A percentile compares a stretch with the other conserved stretches of the same genome.
These are phyloP conservation scores for Rhizopogon vulgaris DNA, from an alignment of 768 basidiomycete species.

Conservation along the genomic window DNA sequence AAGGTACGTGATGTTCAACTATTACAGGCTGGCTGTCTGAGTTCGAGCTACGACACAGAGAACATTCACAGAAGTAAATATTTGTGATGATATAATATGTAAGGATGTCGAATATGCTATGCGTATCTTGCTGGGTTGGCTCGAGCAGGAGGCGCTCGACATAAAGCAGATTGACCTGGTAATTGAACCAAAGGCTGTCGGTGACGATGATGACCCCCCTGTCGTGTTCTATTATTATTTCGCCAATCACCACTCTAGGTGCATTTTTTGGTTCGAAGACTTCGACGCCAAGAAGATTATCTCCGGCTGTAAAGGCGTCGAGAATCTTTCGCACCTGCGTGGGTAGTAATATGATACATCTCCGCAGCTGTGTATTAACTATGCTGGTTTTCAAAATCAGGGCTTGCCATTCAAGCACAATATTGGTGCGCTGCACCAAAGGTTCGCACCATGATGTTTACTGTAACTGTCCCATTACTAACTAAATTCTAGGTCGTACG, in stretches of 20 bases:
- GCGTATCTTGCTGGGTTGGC: slow-evolving; percentile 9
- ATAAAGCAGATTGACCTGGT: slow-evolving; percentile 34
- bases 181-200: slow-evolving; percentile 31
- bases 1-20: background rate
- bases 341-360: background rate
- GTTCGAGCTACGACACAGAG: slow-evolving; percentile 24
- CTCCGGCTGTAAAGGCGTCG: slow-evolving; percentile 12
- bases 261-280: slow-evolving; percentile 49
- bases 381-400: slow-evolving; percentile 12
- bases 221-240: slow-evolving; percentile 42
- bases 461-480: background rate
- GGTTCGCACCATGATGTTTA: background rate
- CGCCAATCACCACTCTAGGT: slow-evolving; percentile 38
- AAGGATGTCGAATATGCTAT: slow-evolving; percentile 31
- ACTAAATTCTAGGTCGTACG: background rate
- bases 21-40: background rate
- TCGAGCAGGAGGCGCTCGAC: slow-evolving; percentile 15
- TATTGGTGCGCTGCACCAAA: slow-evolving; percentile 25
- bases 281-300: slow-evolving; percentile 31
- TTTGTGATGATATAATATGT: slow-evolving; percentile 32
- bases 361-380: background rate
- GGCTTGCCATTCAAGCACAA: slow-evolving; percentile 29
- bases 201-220: slow-evolving; percentile 9
- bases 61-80: slow-evolving; percentile 50
- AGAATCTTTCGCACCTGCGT: slow-evolving; percentile 23